A percentile compares a stretch with the other conserved stretches of the same genome.
phyloP scores from a whole-genome alignment of 305 asterid species.

The Ajuga reptans region DNA sequence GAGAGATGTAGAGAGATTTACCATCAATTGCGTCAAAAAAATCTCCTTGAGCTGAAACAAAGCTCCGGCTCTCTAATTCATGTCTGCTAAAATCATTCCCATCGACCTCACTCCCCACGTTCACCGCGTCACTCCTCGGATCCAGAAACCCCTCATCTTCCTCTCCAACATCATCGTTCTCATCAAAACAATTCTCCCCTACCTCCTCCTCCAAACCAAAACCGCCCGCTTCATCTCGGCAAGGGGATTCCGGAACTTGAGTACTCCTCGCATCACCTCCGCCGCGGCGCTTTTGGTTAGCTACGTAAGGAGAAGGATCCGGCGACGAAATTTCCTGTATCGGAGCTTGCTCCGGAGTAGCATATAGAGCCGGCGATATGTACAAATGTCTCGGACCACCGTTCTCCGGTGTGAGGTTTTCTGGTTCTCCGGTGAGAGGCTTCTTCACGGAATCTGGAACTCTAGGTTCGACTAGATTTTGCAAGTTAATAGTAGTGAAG shows the following conservation, averaged over 20 bases:
- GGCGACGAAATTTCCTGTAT: constrained; percentile 39
- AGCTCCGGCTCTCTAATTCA: constrained; percentile 50
- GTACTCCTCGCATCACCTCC: constrained; percentile 31
- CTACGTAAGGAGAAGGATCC: constrained; percentile 65
- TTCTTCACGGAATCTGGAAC: constrained; percentile 34
- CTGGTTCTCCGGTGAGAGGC: constrained; percentile 18
- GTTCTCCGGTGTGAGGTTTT: constrained; percentile 12
- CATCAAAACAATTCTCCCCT: constrained; percentile 20
- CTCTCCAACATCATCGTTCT: constrained; percentile 17
- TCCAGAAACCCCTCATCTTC: constrained; percentile 38
- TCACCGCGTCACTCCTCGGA: constrained; percentile 28
- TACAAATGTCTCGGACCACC: constrained; percentile 45
- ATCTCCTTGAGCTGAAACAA: constrained; percentile 50
- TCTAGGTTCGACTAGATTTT: constrained; percentile 50
- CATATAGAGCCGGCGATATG: constrained; percentile 62
- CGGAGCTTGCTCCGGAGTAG: constrained; percentile 66
- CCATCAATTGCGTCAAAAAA: constrained; percentile 77
- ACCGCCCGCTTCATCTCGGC: constrained; percentile 15
- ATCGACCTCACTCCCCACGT: constrained; percentile 31
- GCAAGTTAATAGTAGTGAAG: constrained; percentile 43
- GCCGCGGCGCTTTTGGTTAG: constrained; percentile 65
- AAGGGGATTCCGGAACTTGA: constrained; percentile 21
- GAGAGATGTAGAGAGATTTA: not conserved
- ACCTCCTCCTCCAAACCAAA: constrained; percentile 22
- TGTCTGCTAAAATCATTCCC: constrained; percentile 19